Evolutionary conservation across 495 filamentous ascomycete genomes (phyloP), one percentile per base, ranked within the genome.

Genomic region (Tuber indicum): DNA sequence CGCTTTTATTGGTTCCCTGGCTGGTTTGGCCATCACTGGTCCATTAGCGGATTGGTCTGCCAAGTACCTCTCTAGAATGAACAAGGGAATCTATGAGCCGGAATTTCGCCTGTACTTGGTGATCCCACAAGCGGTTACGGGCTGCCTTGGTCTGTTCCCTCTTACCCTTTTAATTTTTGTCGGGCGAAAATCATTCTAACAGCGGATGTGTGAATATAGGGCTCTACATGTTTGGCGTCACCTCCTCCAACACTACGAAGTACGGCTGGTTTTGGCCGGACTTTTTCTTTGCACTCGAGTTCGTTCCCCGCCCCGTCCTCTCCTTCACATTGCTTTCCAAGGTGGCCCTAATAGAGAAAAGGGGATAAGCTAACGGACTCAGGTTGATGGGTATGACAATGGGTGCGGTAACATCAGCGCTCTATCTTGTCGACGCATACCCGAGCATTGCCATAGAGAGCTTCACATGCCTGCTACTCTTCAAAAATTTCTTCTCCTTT

Each of bases 351-450:
- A 7, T n/a, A 42, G 41, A n/a, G 4, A 41, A 41, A 41, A 44
- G 43, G 39, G 16, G 39, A 36, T 36, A 45, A 52, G 16, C 69
- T 78, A 26, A 75, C 23, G 10, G 62, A 17, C 39, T 44, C 26
- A 78, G 76, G 71, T 91, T 97, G 6, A 89, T 91, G 77, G 94
- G 94, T 0, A 97, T 97, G 92, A 93, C 97, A 2, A 88, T 96
- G 78, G 94, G 94, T 3, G 94, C 94, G 0, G 93, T 97, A 9
- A 90, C 92, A 0, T 91, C 90, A 73, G 91, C 93, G 1, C 84
- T 98, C n/a, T 98, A 98, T 80, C 92, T 98, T 80, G 93, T 97
- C 1, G 94, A 98, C 86, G 94, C 94, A 2, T 94, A 97, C 85
- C 91, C 94, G 16, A 90, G 93, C 75, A 91, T 98, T 73, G 89